Conservation (phyloP, 202 grass and related monocot genomes). For the Alloteropsis angusta region DNA sequence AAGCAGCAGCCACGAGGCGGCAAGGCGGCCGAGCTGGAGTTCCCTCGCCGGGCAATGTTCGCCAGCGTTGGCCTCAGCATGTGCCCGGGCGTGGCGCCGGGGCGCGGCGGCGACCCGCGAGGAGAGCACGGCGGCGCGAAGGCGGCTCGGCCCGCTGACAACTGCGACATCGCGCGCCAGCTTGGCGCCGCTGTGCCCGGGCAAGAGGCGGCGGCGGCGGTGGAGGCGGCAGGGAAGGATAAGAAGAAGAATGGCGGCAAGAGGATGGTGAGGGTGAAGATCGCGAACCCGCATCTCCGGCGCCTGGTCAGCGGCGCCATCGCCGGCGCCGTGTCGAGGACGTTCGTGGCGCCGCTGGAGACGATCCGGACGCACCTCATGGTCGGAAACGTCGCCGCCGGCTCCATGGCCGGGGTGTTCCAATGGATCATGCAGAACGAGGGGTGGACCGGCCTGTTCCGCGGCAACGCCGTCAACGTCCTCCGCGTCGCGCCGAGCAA, state of each 20-base stretch:
- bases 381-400: constrained; percentile 53
- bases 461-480: constrained; percentile 78
- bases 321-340: constrained; percentile 71
- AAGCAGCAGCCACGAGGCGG: neutral
- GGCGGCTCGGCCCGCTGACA: neutral
- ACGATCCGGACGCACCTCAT: constrained; percentile 84
- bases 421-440: constrained; percentile 48
- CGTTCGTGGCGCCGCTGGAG: constrained; percentile 76
- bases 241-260: neutral
- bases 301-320: constrained; percentile 64
- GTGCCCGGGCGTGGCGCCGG: neutral
- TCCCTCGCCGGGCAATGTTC: constrained; percentile 36
- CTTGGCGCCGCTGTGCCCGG: neutral
- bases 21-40: neutral
- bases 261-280: constrained; percentile 42
- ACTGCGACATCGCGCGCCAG: constrained; percentile 18
- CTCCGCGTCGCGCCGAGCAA: constrained; percentile 78
- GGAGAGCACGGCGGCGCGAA: neutral
- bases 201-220: neutral
- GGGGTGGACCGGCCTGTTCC: constrained; percentile 75
- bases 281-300: constrained; percentile 54
- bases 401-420: constrained; percentile 52
- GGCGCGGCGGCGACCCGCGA: neutral
- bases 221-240: neutral
- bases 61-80: constrained; percentile 25